Conservation (phyloP, 495 filamentous ascomycete species). For the Talaromyces borbonicus region DNA sequence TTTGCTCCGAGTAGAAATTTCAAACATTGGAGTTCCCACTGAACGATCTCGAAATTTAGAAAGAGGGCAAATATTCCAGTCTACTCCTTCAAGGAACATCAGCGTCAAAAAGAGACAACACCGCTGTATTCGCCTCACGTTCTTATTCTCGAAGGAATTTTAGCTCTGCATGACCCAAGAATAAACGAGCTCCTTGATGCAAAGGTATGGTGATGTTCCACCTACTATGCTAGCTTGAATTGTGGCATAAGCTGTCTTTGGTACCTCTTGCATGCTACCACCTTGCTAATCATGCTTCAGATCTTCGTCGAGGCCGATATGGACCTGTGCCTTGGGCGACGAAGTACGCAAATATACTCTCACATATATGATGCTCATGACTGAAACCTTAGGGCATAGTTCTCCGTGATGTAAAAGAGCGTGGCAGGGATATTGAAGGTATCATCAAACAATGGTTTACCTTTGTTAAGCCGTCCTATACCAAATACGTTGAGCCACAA, state of each 20-base stretch:
- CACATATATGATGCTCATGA: background rate
- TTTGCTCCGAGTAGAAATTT: no score
- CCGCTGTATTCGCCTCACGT: slow-evolving; percentile 95
- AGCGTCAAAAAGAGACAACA: slow-evolving; percentile 65
- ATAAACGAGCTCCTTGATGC: slow-evolving; percentile 85
- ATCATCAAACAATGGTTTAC: slow-evolving; percentile 97
- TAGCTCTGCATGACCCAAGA: slow-evolving; percentile 82
- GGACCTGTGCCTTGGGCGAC: slow-evolving; percentile 83
- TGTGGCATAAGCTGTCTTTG: background rate
- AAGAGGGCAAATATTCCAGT: slow-evolving; percentile 88
- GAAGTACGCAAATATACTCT: slow-evolving; percentile 49
- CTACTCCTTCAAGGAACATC: slow-evolving; percentile 92
- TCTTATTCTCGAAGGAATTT: slow-evolving; percentile 88
- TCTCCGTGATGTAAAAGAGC: slow-evolving; percentile 72
- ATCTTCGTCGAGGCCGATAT: slow-evolving; percentile 96
- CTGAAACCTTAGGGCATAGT: slow-evolving; percentile 38
- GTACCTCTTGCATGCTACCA: background rate
- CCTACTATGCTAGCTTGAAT: background rate
- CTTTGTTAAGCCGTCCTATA: slow-evolving; percentile 94
- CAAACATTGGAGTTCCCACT: no score
- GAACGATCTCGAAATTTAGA: slow-evolving; percentile 32
- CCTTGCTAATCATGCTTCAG: slow-evolving; percentile 17
- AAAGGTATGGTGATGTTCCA: slow-evolving; percentile 44
- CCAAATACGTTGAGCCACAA: slow-evolving; percentile 83
- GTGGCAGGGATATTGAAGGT: slow-evolving; percentile 81